These are phyloP conservation scores for Aspergillus quadrilineatus DNA, from an alignment of 2,329 filamentous ascomycete species.

Conservation along the genomic window DNA sequence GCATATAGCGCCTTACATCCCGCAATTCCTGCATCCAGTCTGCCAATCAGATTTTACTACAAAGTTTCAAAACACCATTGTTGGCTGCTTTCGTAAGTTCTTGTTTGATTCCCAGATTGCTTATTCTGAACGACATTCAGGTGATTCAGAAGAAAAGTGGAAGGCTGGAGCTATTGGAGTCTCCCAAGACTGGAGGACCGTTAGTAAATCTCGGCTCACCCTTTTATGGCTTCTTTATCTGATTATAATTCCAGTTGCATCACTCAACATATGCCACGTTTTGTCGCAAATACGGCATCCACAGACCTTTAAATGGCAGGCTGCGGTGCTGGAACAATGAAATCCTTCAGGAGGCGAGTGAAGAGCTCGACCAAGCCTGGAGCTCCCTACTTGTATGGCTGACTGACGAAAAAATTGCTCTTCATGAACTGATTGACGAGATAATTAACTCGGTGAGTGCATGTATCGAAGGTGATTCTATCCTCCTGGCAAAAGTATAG, in stretches of 20 bases:
- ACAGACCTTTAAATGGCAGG: neutral
- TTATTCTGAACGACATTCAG: conserved; percentile 1
- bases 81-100: conserved; percentile 10
- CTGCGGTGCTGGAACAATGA: conserved; percentile 20
- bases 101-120: neutral
- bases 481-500: neutral
- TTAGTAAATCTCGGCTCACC: conserved; percentile 1
- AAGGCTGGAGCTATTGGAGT: conserved; percentile 8
- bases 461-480: neutral
- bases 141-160: conserved; percentile 8
- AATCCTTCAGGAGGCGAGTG: conserved; percentile 4
- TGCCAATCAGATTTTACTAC: neutral
- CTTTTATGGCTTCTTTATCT: neutral
- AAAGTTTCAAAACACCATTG: neutral
- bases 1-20: conserved; percentile 1
- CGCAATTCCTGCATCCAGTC: neutral
- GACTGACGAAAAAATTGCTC: neutral
- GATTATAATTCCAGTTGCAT: conserved; percentile 10
- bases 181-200: conserved; percentile 12
- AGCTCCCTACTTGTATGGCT: neutral
- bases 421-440: neutral
- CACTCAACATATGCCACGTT: conserved; percentile 17
- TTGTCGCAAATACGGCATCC: conserved; percentile 18
- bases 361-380: neutral
- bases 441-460: neutral